Conservation (phyloP, 2,329 filamentous ascomycete species). For the Fusarium irregulare region DNA sequence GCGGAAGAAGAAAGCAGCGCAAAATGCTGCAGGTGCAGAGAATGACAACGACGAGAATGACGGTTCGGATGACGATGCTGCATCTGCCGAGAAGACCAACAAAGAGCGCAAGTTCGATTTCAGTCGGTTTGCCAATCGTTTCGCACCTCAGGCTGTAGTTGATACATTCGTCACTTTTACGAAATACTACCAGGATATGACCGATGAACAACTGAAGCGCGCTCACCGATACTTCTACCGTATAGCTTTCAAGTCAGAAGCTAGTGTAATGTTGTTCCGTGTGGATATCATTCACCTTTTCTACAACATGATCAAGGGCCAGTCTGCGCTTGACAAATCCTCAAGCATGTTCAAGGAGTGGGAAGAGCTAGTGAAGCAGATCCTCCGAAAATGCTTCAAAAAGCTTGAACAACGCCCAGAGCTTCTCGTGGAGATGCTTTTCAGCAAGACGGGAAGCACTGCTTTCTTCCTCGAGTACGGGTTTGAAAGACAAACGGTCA, state of each 20-base stretch:
- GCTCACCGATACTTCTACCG: slow-evolving; percentile 95
- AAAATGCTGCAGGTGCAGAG: slow-evolving; percentile 52
- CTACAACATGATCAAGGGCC: slow-evolving; percentile 91
- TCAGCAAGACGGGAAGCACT: slow-evolving; percentile 88
- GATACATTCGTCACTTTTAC: slow-evolving; percentile 89
- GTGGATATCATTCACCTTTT: slow-evolving; percentile 91
- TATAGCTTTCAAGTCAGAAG: slow-evolving; percentile 93
- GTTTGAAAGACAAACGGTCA: slow-evolving; percentile 82
- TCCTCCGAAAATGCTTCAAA: slow-evolving; percentile 83
- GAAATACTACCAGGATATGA: slow-evolving; percentile 83
- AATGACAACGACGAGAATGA: slow-evolving; percentile 71
- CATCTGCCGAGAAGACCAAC: slow-evolving; percentile 74
- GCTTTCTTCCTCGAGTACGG: slow-evolving; percentile 92
- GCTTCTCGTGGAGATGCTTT: slow-evolving; percentile 89
- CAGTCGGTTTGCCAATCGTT: slow-evolving; percentile 80
- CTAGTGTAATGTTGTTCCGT: slow-evolving; percentile 87
- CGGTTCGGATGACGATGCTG: slow-evolving; percentile 77
- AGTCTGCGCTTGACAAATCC: slow-evolving; percentile 76
- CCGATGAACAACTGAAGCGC: slow-evolving; percentile 84
- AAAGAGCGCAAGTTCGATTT: slow-evolving; percentile 96
- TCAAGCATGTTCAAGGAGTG: slow-evolving; percentile 83
- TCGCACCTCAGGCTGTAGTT: slow-evolving; percentile 84
- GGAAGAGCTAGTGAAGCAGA: slow-evolving; percentile 87
- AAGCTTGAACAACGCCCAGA: slow-evolving; percentile 89
- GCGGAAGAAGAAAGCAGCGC: slow-evolving; percentile 76